phyloP scores from a whole-genome alignment of 148 eudicot genomes.

The Fagopyrum esculentum region DNA sequence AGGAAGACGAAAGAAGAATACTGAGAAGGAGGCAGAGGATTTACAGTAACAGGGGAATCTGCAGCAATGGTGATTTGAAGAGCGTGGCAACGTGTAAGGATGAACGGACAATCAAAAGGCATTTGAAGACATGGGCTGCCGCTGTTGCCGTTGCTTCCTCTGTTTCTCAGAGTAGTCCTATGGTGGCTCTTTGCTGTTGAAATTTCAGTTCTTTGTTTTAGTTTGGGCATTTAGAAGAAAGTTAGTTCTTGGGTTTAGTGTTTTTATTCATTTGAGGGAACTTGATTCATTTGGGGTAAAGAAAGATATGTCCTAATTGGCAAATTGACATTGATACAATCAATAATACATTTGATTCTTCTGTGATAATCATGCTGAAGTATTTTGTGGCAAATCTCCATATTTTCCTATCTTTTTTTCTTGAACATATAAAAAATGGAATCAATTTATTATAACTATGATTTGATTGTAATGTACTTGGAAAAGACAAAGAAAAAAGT shows the following conservation, averaged over 20 bases:
- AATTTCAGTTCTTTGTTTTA: not conserved
- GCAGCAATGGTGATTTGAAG: not conserved
- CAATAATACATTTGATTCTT: not conserved
- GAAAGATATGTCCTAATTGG: not conserved
- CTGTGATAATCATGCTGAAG: not conserved
- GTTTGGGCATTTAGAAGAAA: not conserved
- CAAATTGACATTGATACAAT: not conserved
- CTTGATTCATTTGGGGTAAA: not conserved
- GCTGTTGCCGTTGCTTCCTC: slow-evolving; percentile 17
- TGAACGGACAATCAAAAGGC: slow-evolving; percentile 13
- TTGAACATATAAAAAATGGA: not conserved
- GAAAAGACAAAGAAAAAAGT: too few species aligned
- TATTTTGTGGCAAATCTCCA: not conserved
- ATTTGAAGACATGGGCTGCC: slow-evolving; percentile 21
- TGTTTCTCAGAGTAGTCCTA: not conserved
- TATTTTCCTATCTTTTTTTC: not conserved
- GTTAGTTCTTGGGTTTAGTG: not conserved
- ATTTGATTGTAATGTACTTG: not conserved
- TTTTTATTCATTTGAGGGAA: not conserved
- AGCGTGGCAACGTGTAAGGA: not conserved
- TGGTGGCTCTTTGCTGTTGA: slow-evolving; percentile 10
- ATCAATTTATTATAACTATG: not conserved
- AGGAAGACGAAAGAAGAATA: slow-evolving; percentile 1
- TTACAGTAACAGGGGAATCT: not conserved
- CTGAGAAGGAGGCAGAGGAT: slow-evolving; percentile 7